Conservation (phyloP, 768 basidiomycete genomes). For the Psilocybe azurescens region DNA sequence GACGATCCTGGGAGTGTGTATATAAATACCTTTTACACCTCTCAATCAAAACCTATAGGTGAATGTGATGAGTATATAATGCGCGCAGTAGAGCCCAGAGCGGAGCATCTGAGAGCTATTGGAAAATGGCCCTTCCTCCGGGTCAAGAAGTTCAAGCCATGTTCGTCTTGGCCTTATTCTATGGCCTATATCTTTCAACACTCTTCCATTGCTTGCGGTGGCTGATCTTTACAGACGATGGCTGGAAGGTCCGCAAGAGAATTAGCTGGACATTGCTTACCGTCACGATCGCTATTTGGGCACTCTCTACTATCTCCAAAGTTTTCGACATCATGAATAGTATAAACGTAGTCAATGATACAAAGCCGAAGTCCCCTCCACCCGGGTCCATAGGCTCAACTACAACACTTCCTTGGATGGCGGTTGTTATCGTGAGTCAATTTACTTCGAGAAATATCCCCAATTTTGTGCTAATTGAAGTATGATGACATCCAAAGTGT, state of each 20-base stretch:
- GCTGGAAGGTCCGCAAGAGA: slow-evolving; percentile 11
- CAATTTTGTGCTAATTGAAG: neutral
- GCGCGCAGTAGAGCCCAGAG: neutral
- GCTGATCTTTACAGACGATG: slow-evolving; percentile 17
- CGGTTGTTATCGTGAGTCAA: neutral
- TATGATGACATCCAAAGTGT: slow-evolving; percentile 3
- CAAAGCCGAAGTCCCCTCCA: neutral
- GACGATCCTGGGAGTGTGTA: too few species aligned
- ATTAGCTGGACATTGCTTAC: slow-evolving; percentile 12
- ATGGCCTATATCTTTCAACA: slow-evolving; percentile 13
- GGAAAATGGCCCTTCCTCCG: neutral
- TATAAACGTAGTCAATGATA: neutral
- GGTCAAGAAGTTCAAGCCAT: neutral
- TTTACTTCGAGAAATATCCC: neutral
- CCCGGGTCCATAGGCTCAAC: neutral
- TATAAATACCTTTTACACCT: too few species aligned
- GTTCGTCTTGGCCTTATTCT: slow-evolving; percentile 6
- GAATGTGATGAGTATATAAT: neutral
- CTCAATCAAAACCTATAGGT: too few species aligned
- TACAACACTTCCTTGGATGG: neutral
- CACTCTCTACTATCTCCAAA: neutral
- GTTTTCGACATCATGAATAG: neutral
- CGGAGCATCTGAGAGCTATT: neutral
- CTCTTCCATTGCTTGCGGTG: slow-evolving; percentile 14
- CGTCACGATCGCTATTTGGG: slow-evolving; percentile 4